phyloP scores from a whole-genome alignment of 805 yeast genomes.

The Cyberlindnera sargentensis region DNA sequence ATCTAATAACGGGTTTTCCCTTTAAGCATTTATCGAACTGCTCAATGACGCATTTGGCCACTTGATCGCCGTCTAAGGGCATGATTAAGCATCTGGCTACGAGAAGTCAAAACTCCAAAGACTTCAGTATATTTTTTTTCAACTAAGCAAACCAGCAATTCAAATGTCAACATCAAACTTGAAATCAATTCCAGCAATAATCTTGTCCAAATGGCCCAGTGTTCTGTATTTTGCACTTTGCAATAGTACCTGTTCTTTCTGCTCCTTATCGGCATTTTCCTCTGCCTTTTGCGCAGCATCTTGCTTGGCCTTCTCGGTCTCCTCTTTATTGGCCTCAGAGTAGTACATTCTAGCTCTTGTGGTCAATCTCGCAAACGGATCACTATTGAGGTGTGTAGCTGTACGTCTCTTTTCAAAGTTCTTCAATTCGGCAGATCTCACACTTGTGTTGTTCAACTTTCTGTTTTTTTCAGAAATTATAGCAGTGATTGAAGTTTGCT shows the following conservation, averaged over 20 bases:
- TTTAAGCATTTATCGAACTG: conserved; percentile 14
- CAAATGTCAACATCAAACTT: conserved; percentile 25
- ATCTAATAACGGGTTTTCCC: conserved; percentile 54
- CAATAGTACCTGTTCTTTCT: conserved; percentile 36
- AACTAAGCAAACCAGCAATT: neutral
- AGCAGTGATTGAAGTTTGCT: conserved; percentile 28
- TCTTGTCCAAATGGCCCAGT: conserved; percentile 49
- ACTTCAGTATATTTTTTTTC: neutral
- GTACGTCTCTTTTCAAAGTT: conserved; percentile 49
- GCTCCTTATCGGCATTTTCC: conserved; percentile 34
- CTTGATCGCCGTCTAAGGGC: conserved; percentile 1
- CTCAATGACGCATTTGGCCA: conserved; percentile 4
- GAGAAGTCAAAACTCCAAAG: neutral
- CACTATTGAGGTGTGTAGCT: conserved; percentile 39
- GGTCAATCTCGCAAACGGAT: conserved; percentile 87
- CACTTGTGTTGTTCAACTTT: conserved; percentile 65
- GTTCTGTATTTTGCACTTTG: conserved; percentile 49
- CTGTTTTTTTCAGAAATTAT: conserved; percentile 53
- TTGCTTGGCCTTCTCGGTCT: conserved; percentile 51
- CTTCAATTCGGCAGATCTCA: conserved; percentile 72
- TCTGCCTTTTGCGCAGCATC: conserved; percentile 43
- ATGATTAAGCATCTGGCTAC: neutral
- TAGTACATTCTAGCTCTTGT: conserved; percentile 85
- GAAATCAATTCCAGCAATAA: conserved; percentile 36
- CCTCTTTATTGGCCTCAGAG: conserved; percentile 43